Percentiles rank a stretch among this genome's conserved stretches.
Conservation (phyloP, 1,284 basidiomycete species). For the Heterobasidion occidentale region DNA sequence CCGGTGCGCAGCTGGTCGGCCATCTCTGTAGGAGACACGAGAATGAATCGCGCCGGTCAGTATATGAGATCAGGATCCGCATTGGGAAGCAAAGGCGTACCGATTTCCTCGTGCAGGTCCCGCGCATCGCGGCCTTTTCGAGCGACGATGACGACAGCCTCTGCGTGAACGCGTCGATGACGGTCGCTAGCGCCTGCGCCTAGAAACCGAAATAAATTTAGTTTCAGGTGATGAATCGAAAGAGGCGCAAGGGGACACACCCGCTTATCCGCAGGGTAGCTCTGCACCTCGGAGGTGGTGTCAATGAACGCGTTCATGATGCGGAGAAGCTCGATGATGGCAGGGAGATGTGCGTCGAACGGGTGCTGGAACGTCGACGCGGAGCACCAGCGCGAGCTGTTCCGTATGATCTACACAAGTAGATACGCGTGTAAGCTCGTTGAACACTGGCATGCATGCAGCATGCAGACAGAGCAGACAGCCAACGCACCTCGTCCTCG, state of each 20-base stretch:
- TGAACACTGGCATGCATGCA: conserved; percentile 9
- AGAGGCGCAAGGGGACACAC: not conserved
- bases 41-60: not conserved
- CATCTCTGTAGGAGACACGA: conserved; percentile 1
- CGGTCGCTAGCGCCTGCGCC: conserved; percentile 4
- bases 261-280: not conserved
- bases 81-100: not conserved
- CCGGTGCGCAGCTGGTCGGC: conserved; percentile 16
- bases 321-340: conserved; percentile 21
- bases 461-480: not conserved
- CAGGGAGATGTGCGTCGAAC: conserved; percentile 21
- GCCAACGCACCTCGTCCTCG: conserved; percentile 26
- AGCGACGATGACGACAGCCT: conserved; percentile 6
- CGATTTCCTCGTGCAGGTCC: conserved; percentile 1
- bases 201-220: not conserved
- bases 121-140: conserved; percentile 3
- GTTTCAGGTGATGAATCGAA: not conserved
- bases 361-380: conserved; percentile 19
- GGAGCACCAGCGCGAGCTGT: conserved; percentile 15
- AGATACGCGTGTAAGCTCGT: conserved; percentile 2
- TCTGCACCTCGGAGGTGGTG: conserved; percentile 3
- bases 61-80: not conserved
- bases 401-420: conserved; percentile 17
- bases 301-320: conserved; percentile 24
- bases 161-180: conserved; percentile 4